Conservation (phyloP, 768 basidiomycete genomes). For the Sistotremastrum niveocremeum region DNA sequence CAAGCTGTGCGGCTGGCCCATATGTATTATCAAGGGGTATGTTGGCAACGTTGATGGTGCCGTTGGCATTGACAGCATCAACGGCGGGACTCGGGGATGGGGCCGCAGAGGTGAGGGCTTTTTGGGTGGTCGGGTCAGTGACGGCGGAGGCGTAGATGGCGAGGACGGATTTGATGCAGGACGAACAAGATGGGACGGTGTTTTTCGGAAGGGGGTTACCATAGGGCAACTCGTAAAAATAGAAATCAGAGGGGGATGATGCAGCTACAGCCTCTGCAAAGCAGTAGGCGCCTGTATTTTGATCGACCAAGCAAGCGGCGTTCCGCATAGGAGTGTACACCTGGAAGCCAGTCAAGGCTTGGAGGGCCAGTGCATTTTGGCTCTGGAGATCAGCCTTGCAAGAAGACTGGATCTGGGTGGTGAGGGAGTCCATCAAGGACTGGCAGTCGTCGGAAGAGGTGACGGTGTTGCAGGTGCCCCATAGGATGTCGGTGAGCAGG, state of each 20-base stretch:
- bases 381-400: slow-evolving; percentile 46
- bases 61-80: no score
- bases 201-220: slow-evolving; percentile 39
- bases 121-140: no score
- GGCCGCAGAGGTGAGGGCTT: no score
- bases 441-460: slow-evolving; percentile 35
- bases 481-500: slow-evolving; percentile 51
- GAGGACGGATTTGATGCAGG: slow-evolving; percentile 52
- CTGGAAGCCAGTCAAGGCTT: slow-evolving; percentile 49
- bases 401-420: slow-evolving; percentile 27
- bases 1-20: no score
- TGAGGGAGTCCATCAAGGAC: slow-evolving; percentile 58
- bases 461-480: slow-evolving; percentile 69
- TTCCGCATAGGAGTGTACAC: slow-evolving; percentile 50
- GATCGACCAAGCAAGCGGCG: slow-evolving; percentile 46
- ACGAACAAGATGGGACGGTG: slow-evolving; percentile 41
- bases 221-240: slow-evolving; percentile 56
- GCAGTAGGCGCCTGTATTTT: slow-evolving; percentile 54
- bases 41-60: no score
- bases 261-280: slow-evolving; percentile 50
- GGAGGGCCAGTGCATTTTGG: slow-evolving; percentile 35
- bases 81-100: no score
- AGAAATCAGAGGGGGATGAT: slow-evolving; percentile 50
- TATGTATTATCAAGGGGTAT: no score
- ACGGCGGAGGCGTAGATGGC: slow-evolving; percentile 31